These are phyloP conservation scores for Umbelopsis isabellina DNA, from an alignment of 192 early-diverging fungal genomes.

Conservation along the genomic window DNA sequence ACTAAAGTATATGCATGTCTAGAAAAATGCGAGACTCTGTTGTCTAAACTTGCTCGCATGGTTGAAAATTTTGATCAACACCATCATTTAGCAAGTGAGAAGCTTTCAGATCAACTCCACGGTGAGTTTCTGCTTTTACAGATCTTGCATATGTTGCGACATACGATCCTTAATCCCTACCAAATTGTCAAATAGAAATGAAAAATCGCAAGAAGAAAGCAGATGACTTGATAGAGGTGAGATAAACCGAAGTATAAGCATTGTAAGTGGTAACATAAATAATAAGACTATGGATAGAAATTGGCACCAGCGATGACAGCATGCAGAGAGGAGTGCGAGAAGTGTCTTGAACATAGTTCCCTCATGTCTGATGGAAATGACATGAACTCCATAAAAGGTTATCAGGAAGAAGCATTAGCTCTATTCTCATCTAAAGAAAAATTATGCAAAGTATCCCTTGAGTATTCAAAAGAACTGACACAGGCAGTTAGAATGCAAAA, in stretches of 20 bases:
- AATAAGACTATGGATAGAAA: not conserved
- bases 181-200: not conserved
- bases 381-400: slow-evolving; percentile 1
- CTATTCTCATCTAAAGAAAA: slow-evolving; percentile 13
- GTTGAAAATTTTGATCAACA: not conserved
- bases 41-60: not conserved
- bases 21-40: not conserved
- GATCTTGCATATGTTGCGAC: not conserved
- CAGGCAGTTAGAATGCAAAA: not conserved
- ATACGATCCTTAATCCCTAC: no score
- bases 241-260: not conserved
- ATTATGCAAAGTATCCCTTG: slow-evolving; percentile 2
- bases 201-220: slow-evolving; percentile 8
- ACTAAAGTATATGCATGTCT: not conserved
- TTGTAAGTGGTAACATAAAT: not conserved
- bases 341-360: not conserved
- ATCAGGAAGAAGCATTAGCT: slow-evolving; percentile 7
- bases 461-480: slow-evolving; percentile 3
- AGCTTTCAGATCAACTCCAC: not conserved
- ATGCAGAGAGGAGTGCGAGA: not conserved
- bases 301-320: not conserved
- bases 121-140: not conserved
- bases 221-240: not conserved
- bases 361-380: not conserved
- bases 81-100: not conserved